Evolutionary conservation across 2,329 filamentous ascomycete species (phyloP).

Genomic region (Curvularia lunata): DNA sequence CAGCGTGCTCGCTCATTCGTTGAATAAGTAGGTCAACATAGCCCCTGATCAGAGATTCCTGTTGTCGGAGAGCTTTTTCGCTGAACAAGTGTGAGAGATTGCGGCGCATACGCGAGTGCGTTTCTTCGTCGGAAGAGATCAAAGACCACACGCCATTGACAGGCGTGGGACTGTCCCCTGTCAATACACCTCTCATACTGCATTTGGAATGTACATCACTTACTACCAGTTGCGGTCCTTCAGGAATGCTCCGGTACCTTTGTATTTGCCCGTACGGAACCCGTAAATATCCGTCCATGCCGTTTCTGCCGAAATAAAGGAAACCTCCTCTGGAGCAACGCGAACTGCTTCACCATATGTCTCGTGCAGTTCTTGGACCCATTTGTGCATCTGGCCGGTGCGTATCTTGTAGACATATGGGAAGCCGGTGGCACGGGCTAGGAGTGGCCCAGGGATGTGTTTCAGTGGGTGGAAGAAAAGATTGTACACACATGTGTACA

Average conservation of each 20-base stretch:
- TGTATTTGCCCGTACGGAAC: slow-evolving; percentile 44
- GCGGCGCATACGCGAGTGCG: slow-evolving; percentile 46
- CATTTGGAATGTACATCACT: not conserved
- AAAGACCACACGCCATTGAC: slow-evolving; percentile 40
- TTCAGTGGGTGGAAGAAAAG: slow-evolving; percentile 54
- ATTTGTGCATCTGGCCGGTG: slow-evolving; percentile 35
- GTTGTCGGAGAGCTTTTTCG: slow-evolving; percentile 51
- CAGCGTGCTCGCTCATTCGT: slow-evolving; percentile 35
- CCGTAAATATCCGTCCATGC: slow-evolving; percentile 56
- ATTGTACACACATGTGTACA: slow-evolving; percentile 43
- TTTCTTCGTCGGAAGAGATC: slow-evolving; percentile 34
- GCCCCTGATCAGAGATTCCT: slow-evolving; percentile 49
- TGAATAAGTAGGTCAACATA: slow-evolving; percentile 52
- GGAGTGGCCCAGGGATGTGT: slow-evolving; percentile 53
- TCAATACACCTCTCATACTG: not conserved
- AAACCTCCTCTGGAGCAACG: slow-evolving; percentile 51
- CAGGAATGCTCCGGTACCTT: slow-evolving; percentile 43
- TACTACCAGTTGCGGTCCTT: slow-evolving; percentile 49
- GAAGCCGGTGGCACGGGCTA: slow-evolving; percentile 40
- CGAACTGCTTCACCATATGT: slow-evolving; percentile 54
- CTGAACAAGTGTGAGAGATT: slow-evolving; percentile 52
- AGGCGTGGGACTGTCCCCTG: slow-evolving; percentile 22
- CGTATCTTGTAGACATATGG: slow-evolving; percentile 40
- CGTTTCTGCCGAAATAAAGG: slow-evolving; percentile 53
- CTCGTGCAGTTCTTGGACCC: slow-evolving; percentile 44